A percentile compares a stretch with the other conserved stretches of the same genome.
phyloP scores from a whole-genome alignment of 2,329 filamentous ascomycete genomes.

The Aureobasidium sp. region DNA sequence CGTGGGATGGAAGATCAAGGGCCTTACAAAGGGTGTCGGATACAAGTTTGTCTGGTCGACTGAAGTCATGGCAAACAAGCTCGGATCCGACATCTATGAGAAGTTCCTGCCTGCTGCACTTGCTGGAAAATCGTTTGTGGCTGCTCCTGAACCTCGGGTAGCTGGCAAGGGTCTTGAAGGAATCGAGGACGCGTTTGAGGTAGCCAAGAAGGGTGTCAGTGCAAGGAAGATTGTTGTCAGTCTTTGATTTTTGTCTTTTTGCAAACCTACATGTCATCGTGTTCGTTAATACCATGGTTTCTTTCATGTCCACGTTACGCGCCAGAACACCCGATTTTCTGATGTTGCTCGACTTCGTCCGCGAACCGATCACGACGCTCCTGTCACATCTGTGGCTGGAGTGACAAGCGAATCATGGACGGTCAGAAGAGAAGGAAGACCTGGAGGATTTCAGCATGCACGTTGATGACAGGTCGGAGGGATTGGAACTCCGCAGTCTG shows the following conservation, averaged over 20 bases:
- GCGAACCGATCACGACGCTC: too few relatives aligned
- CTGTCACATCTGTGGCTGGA: too few relatives aligned
- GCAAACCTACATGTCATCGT: not conserved
- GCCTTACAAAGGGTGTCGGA: not conserved
- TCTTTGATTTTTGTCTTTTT: not conserved
- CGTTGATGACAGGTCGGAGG: too few relatives aligned
- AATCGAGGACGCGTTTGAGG: constrained; percentile 21
- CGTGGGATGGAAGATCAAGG: not conserved
- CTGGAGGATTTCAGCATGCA: too few relatives aligned
- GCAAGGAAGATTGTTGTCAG: constrained; percentile 23
- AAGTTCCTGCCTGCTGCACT: constrained; percentile 29
- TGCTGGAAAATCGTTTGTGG: constrained; percentile 27
- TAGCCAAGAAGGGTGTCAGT: constrained; percentile 18
- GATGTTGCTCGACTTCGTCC: too few relatives aligned
- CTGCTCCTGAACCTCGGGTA: constrained; percentile 24
- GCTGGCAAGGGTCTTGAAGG: constrained; percentile 22
- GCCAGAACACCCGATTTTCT: too few relatives aligned
- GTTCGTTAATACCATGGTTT: too few relatives aligned
- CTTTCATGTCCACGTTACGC: too few relatives aligned
- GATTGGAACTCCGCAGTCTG: too few relatives aligned
- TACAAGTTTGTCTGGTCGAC: constrained; percentile 7
- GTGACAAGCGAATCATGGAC: too few relatives aligned
- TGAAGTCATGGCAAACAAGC: constrained; percentile 6
- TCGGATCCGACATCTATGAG: constrained; percentile 2
- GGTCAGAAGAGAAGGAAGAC: too few relatives aligned